Conservation (phyloP, 2,329 filamentous ascomycete species). For the Fulvia fulva region DNA sequence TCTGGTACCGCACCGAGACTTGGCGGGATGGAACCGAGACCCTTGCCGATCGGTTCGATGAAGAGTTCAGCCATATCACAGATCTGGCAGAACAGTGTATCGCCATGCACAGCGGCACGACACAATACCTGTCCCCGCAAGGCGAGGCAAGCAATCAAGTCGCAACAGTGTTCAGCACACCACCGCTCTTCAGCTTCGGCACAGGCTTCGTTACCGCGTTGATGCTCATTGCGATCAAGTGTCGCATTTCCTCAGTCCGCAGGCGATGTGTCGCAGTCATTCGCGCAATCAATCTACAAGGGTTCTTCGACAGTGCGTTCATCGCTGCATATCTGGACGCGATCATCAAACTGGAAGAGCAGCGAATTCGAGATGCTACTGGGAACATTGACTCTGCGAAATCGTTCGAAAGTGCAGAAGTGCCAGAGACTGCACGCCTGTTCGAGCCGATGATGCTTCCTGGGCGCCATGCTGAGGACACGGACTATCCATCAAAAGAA, state of each 20-base stretch:
- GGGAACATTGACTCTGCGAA: not conserved
- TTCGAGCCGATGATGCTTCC: slow-evolving; percentile 9
- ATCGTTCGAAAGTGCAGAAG: not conserved
- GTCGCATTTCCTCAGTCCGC: slow-evolving; percentile 3
- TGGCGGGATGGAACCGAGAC: slow-evolving; percentile 2
- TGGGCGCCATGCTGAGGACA: slow-evolving; percentile 1
- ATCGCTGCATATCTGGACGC: slow-evolving; percentile 4
- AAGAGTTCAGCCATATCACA: slow-evolving; percentile 3
- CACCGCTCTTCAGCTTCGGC: slow-evolving; percentile 8
- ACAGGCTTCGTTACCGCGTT: not conserved
- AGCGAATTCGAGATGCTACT: not conserved
- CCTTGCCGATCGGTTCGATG: slow-evolving; percentile 3
- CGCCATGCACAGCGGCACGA: not conserved
- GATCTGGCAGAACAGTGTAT: slow-evolving; percentile 4
- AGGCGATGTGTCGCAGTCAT: slow-evolving; percentile 1
- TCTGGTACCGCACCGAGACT: slow-evolving; percentile 4
- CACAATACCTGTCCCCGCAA: not conserved
- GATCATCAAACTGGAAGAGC: slow-evolving; percentile 1
- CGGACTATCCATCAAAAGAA: not conserved
- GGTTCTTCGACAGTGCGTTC: slow-evolving; percentile 5
- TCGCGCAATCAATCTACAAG: slow-evolving; percentile 4
- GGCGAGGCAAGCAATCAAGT: not conserved
- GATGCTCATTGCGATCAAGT: slow-evolving; percentile 4
- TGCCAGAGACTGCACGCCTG: slow-evolving; percentile 1
- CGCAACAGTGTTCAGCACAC: not conserved